Percentiles rank a stretch among this genome's conserved stretches.
These are phyloP conservation scores for Aspergillus tanneri DNA, from an alignment of 2,329 filamentous ascomycete species.

Conservation along the genomic window DNA sequence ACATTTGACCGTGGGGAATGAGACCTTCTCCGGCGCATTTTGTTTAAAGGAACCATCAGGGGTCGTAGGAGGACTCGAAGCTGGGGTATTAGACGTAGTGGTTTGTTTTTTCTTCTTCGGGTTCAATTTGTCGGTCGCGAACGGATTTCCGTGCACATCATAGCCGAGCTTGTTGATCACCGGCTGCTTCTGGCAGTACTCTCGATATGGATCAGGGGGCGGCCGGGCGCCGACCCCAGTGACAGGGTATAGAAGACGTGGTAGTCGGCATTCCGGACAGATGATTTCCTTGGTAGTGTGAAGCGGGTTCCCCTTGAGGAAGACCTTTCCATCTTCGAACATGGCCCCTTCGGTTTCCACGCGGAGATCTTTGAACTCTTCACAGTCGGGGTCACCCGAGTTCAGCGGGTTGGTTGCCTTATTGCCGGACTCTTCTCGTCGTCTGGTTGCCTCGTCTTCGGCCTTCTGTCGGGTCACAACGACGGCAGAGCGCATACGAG, in stretches of 20 bases:
- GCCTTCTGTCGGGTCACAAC: conserved; percentile 45
- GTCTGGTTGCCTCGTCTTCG: conserved; percentile 38
- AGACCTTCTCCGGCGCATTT: conserved; percentile 29
- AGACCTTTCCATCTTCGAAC: conserved; percentile 54
- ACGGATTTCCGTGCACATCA: conserved; percentile 60
- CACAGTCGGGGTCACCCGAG: conserved; percentile 35
- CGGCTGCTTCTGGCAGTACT: conserved; percentile 61
- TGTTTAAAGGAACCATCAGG: conserved; percentile 36
- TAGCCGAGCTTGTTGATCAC: conserved; percentile 58
- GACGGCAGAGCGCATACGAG: conserved; percentile 56
- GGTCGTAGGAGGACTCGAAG: conserved; percentile 36
- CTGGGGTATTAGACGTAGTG: conserved; percentile 35
- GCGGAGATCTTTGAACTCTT: conserved; percentile 37
- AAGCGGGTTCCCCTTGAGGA: conserved; percentile 58
- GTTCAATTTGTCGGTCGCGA: conserved; percentile 45
- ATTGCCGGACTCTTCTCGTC: conserved; percentile 31
- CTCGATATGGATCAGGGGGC: conserved; percentile 50
- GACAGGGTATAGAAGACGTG: conserved; percentile 58
- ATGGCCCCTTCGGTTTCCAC: conserved; percentile 53
- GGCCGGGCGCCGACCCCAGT: conserved; percentile 51
- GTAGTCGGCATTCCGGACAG: conserved; percentile 61
- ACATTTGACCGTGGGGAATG: conserved; percentile 50
- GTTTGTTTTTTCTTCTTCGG: conserved; percentile 47
- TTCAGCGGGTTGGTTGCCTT: conserved; percentile 35
- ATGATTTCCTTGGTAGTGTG: conserved; percentile 59